Percentiles rank a stretch among this genome's conserved stretches.
Conservation (phyloP, 2,329 filamentous ascomycete genomes). For the Ophiocordyceps camponoti-rufipedis region DNA sequence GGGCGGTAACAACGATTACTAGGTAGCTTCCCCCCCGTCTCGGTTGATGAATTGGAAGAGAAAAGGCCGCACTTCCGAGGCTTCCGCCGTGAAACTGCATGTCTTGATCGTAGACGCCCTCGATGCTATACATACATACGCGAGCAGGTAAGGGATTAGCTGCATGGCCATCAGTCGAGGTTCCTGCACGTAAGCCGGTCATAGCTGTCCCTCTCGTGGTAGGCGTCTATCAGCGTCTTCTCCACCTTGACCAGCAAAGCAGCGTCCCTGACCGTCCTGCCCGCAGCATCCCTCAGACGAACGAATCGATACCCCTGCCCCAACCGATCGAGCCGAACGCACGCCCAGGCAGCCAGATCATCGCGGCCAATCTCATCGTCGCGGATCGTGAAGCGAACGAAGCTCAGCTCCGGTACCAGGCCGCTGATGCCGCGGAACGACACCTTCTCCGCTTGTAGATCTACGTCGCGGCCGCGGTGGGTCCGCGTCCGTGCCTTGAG, state of each 20-base stretch:
- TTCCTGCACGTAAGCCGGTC: too few species aligned
- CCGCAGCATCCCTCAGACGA: conserved; percentile 52
- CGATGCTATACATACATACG: too few species aligned
- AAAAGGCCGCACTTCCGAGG: neutral
- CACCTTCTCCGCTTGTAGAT: conserved; percentile 41
- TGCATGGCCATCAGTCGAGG: too few species aligned
- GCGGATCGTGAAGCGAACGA: conserved; percentile 69
- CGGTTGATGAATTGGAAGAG: neutral
- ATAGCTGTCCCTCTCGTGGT: neutral
- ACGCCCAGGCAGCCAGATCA: conserved; percentile 72
- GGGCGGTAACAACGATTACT: conserved; percentile 4
- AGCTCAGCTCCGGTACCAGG: conserved; percentile 51
- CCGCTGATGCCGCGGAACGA: conserved; percentile 35
- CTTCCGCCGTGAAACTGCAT: too few species aligned
- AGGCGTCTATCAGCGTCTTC: conserved; percentile 28
- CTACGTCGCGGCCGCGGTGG: conserved; percentile 38
- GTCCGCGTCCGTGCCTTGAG: conserved; percentile 42
- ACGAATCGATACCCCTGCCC: conserved; percentile 61
- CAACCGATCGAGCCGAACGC: conserved; percentile 67
- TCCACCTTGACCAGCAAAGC: conserved; percentile 56
- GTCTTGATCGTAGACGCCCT: too few species aligned
- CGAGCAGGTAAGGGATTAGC: too few species aligned
- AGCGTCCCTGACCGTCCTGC: conserved; percentile 41
- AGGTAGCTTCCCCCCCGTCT: too few species aligned
- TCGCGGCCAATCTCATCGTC: conserved; percentile 72